Evolutionary conservation across 768 basidiomycete species (phyloP), one percentile per base, ranked within the genome.

Genomic region (Lanmaoa rubissima): DNA sequence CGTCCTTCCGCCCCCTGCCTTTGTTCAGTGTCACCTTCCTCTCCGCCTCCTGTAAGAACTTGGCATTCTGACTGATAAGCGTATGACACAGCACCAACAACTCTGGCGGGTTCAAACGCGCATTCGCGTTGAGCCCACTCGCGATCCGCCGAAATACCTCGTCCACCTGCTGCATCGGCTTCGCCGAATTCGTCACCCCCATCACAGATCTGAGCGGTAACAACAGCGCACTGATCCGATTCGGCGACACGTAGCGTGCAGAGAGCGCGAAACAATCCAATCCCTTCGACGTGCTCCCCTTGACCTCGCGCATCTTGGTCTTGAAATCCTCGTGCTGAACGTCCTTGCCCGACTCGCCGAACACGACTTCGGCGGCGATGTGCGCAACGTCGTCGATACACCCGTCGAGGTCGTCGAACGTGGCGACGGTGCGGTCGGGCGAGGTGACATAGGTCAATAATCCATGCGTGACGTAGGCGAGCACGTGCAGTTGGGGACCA

Each of bases 301-400:
- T 81, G 31, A 95, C 96, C 75, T 99, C 96, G 21, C 90, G 82
- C 85, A 94, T 90, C 72, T 91, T 94, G 17, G 94, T 94, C 75
- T 87, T 92, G 84, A 96, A 98, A 26, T 88, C 95, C 63, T 94
- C 93, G 4, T 87, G 79, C 55, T 86, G 83, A 0, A 90, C 86
- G 64, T 98, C 92, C 70, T 90, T 91, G 14, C 90, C 91, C 1
- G 95, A 94, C 68, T 94, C 86, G 28, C 96, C 96, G 62, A 98
- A 98, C 51, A 98, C 82, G 50, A 98, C 96, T 66, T 92, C 94
- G 0, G 87, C 85, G 16, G 90, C 87, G 53, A 98, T 75, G 65
- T 89, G 83, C 0, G 90, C 87, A 9, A 94, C 78, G 61, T 93
- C 89, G 44, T 82, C 82, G 19, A 94, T 86, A 60, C 87, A 87